Percentiles rank a stretch among this genome's conserved stretches.
phyloP scores from a whole-genome alignment of 768 basidiomycete species.

The Pleurotus tuber-regium region DNA sequence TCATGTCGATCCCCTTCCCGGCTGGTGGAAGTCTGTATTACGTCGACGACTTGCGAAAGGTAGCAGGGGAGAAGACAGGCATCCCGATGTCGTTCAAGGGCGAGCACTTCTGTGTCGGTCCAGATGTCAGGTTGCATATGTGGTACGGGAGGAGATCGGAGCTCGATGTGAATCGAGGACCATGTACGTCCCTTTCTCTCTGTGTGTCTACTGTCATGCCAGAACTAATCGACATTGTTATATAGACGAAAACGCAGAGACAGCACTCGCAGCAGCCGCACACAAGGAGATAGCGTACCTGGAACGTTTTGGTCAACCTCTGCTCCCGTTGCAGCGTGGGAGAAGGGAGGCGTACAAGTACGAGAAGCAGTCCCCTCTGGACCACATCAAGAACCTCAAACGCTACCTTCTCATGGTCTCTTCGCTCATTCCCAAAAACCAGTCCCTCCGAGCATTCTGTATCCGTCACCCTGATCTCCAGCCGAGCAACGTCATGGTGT shows the following conservation, averaged over 20 bases:
- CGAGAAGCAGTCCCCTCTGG: slow-evolving; percentile 37
- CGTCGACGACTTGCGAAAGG: slow-evolving; percentile 40
- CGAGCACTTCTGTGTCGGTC: slow-evolving; percentile 43
- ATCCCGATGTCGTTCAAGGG: slow-evolving; percentile 37
- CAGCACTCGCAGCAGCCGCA: slow-evolving; percentile 39
- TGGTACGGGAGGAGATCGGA: slow-evolving; percentile 50
- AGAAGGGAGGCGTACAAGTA: slow-evolving; percentile 46
- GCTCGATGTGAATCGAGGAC: slow-evolving; percentile 49
- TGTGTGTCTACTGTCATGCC: slow-evolving; percentile 20
- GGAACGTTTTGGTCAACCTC: slow-evolving; percentile 43
- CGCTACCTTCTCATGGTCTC: slow-evolving; percentile 47
- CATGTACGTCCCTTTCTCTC: slow-evolving; percentile 41
- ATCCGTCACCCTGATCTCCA: slow-evolving; percentile 56
- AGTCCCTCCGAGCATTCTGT: slow-evolving; percentile 37
- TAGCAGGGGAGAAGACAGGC: slow-evolving; percentile 27
- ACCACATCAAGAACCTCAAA: slow-evolving; percentile 47
- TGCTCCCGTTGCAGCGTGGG: slow-evolving; percentile 37
- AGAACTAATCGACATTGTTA: slow-evolving; percentile 28
- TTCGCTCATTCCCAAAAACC: slow-evolving; percentile 41
- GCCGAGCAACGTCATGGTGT: slow-evolving; percentile 47
- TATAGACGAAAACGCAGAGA: slow-evolving; percentile 43
- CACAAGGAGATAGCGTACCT: slow-evolving; percentile 50
- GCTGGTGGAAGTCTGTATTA: slow-evolving; percentile 54
- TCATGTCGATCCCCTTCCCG: slow-evolving; percentile 48
- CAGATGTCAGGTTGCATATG: slow-evolving; percentile 39